These are phyloP conservation scores for Scleroderma bovista DNA, from an alignment of 768 basidiomycete species.

Conservation along the genomic window DNA sequence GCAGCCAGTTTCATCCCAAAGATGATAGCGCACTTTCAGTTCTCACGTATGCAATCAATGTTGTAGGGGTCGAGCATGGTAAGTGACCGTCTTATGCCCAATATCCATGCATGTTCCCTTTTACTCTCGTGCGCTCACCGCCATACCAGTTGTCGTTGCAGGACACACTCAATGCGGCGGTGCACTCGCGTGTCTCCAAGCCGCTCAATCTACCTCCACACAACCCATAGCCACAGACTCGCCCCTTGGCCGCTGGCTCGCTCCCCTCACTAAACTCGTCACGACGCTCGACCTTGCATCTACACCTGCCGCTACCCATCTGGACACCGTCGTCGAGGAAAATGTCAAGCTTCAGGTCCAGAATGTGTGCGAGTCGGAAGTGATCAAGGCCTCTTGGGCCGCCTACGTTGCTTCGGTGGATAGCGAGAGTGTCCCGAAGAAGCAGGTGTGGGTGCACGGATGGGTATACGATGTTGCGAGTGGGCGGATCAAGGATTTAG, in stretches of 20 bases:
- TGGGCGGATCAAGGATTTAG: constrained; percentile 57
- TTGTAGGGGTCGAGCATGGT: constrained; percentile 76
- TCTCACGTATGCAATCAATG: constrained; percentile 65
- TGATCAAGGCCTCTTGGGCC: constrained; percentile 43
- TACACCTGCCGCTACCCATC: constrained; percentile 29
- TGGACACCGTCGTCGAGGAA: constrained; percentile 48
- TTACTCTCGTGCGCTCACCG: too few relatives aligned
- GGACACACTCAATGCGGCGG: constrained; percentile 86
- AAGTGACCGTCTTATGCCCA: constrained; percentile 7
- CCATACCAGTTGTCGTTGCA: constrained; percentile 62
- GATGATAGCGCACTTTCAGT: constrained; percentile 72
- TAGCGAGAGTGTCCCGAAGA: constrained; percentile 8
- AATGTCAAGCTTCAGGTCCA: constrained; percentile 55
- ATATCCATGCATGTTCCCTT: constrained; percentile 20
- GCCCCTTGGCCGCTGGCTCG: constrained; percentile 66
- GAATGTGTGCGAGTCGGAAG: constrained; percentile 42
- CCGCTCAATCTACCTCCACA: constrained; percentile 32
- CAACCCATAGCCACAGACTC: constrained; percentile 27
- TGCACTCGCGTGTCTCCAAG: constrained; percentile 48
- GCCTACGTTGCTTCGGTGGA: neutral
- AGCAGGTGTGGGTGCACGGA: constrained; percentile 57
- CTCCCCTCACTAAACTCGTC: constrained; percentile 52
- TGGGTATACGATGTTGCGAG: constrained; percentile 67
- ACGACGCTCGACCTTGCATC: constrained; percentile 39
- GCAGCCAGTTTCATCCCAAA: constrained; percentile 65